Conservation (phyloP, 352 stramenopile species). For the Phytopythium delawarense region DNA sequence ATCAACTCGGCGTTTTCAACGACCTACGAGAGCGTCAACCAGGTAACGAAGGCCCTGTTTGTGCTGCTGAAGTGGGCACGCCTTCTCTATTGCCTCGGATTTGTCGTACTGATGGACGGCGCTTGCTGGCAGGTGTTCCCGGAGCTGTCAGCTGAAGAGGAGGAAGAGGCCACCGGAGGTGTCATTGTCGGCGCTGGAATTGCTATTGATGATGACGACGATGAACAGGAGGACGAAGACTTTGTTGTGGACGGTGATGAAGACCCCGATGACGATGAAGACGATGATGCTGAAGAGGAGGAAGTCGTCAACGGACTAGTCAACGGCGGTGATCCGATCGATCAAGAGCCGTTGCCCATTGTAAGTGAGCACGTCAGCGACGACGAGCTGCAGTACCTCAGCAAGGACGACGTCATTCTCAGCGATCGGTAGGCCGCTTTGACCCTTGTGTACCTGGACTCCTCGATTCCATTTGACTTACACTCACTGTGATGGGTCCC, state of each 20-base stretch:
- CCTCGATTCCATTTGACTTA: not conserved
- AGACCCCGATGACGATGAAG: constrained; percentile 12
- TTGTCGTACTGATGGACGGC: not conserved
- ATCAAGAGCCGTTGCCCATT: not conserved
- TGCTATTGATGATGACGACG: constrained; percentile 20
- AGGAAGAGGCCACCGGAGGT: constrained; percentile 15
- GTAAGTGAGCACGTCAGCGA: constrained; percentile 9
- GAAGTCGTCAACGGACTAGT: not conserved
- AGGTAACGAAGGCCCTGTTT: constrained; percentile 14
- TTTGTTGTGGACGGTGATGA: constrained; percentile 38
- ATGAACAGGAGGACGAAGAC: constrained; percentile 52
- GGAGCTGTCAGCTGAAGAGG: constrained; percentile 31
- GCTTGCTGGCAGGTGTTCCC: constrained; percentile 31
- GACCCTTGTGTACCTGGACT: not conserved
- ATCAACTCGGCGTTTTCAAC: constrained; percentile 79
- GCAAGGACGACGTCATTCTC: constrained; percentile 49
- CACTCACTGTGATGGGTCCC: not conserved
- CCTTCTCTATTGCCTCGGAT: not conserved
- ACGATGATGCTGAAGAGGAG: constrained; percentile 6
- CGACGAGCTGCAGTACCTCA: constrained; percentile 34
- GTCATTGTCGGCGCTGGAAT: constrained; percentile 4
- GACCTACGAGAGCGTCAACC: constrained; percentile 51
- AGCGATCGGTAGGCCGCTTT: constrained; percentile 32
- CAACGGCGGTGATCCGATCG: not conserved
- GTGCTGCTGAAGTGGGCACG: not conserved